Percentiles rank a stretch among this genome's conserved stretches.
Conservation (phyloP, 2,329 filamentous ascomycete species). For the Paraphaeosphaeria sporulosa region DNA sequence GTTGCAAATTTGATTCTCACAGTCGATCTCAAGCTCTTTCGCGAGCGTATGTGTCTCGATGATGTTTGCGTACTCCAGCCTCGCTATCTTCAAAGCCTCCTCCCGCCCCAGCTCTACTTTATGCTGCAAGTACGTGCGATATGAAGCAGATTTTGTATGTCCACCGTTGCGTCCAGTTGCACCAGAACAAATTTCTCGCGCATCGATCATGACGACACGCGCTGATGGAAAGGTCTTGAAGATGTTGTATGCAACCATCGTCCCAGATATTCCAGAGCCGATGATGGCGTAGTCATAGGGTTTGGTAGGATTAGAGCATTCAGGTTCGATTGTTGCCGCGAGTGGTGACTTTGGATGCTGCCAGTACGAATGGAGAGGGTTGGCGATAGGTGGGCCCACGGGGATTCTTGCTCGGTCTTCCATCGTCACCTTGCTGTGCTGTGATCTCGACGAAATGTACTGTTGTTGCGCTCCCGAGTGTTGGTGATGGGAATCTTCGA, state of each 20-base stretch:
- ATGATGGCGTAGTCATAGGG: slow-evolving; percentile 48
- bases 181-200: slow-evolving; percentile 48
- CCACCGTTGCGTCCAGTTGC: slow-evolving; percentile 56
- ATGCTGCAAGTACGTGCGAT: slow-evolving; percentile 61
- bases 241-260: slow-evolving; percentile 48
- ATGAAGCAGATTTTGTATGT: slow-evolving; percentile 60
- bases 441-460: neutral
- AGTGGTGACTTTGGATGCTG: slow-evolving; percentile 49
- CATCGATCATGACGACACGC: slow-evolving; percentile 51
- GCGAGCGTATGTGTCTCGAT: slow-evolving; percentile 64
- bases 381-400: slow-evolving; percentile 39
- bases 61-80: slow-evolving; percentile 56
- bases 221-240: slow-evolving; percentile 24
- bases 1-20: slow-evolving; percentile 58
- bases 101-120: slow-evolving; percentile 54
- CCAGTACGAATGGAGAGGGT: slow-evolving; percentile 53
- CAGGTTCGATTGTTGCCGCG: slow-evolving; percentile 41
- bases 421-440: slow-evolving; percentile 26
- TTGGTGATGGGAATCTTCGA: neutral
- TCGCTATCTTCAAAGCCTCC: slow-evolving; percentile 56
- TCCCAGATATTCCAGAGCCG: slow-evolving; percentile 52
- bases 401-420: slow-evolving; percentile 39
- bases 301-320: slow-evolving; percentile 26
- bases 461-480: neutral
- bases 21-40: slow-evolving; percentile 50